Conservation (phyloP, 1,284 basidiomycete species). For the Hemileia vastatrix region DNA sequence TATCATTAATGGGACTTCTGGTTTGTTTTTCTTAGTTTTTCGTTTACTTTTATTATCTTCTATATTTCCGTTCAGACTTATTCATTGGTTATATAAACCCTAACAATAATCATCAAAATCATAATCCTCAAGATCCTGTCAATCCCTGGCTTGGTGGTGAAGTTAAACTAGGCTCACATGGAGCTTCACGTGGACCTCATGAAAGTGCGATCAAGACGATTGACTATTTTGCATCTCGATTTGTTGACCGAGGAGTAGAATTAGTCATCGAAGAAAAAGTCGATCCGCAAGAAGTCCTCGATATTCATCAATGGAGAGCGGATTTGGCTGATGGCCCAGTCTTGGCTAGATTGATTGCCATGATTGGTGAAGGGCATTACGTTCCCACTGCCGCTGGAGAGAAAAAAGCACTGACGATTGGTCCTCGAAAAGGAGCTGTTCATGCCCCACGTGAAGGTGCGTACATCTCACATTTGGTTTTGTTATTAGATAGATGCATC, state of each 20-base stretch:
- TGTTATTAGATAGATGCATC: too few relatives aligned
- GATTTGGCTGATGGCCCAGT: neutral
- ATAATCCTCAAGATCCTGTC: slow-evolving; percentile 10
- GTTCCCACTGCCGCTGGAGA: slow-evolving; percentile 9
- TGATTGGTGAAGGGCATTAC: slow-evolving; percentile 21
- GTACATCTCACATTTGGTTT: too few relatives aligned
- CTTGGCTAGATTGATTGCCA: slow-evolving; percentile 7
- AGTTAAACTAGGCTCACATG: slow-evolving; percentile 9
- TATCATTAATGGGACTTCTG: slow-evolving; percentile 15
- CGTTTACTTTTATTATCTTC: neutral
- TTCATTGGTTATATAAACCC: too few relatives aligned
- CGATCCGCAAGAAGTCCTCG: slow-evolving; percentile 8
- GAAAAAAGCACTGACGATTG: slow-evolving; percentile 14
- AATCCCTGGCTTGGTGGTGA: slow-evolving; percentile 18
- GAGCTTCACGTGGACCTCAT: slow-evolving; percentile 6
- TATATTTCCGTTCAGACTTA: too few relatives aligned
- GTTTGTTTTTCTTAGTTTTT: neutral
- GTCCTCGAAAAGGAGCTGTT: slow-evolving; percentile 14
- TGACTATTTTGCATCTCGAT: slow-evolving; percentile 11
- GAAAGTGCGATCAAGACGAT: slow-evolving; percentile 8
- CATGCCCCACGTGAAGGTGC: slow-evolving; percentile 14
- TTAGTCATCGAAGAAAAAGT: slow-evolving; percentile 13
- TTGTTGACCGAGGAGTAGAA: slow-evolving; percentile 1
- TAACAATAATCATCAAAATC: too few relatives aligned
- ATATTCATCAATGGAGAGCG: slow-evolving; percentile 4